Base-by-base conservation (phyloP, 495 filamentous ascomycete species). In the Aspergillus sparsus region DNA sequence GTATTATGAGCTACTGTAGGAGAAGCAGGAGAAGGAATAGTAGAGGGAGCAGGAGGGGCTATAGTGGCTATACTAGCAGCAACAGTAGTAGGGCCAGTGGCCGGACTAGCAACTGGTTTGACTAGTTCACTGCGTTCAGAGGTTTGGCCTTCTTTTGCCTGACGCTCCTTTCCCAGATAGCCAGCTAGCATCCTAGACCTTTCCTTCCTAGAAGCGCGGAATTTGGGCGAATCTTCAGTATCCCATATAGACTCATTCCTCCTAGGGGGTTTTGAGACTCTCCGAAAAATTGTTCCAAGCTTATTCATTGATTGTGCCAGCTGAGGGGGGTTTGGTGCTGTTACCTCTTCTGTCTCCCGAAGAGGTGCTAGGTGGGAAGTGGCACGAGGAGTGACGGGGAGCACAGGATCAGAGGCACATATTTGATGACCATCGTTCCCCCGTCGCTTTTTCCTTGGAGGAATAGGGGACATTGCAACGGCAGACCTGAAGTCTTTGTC, bases 401-500 rank as follows among this genome's bases (percentile, higher is more conserved):
- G 34, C 7, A 69, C 60, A 18, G 71, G 67, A 52, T 77, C 75
- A 8, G 74, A 74, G 11, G 71, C 68, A 49, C 61, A 64, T 15
- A 71, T 61, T 42, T 56, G 66, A 33, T 71, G 69, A 7, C 73
- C 70, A 49, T 69, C 50, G 62, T 76, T 77, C 5, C 74, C 69
- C 11, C 76, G 72, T 4, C 76, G 68, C 52, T 62, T 77, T 41
- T 79, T 79, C 31, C 65, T 71, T n/a, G 74, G 69, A 36, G 66
- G 73, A 55, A 67, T 65, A 10, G 74, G 74, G 6, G 74, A 77
- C 47, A 70, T 69, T 46, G 71, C 71, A 47, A 72, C 61, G 32
- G 76, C 60, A 8, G 69, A 64, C 31, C 68, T 71, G 54, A 79
- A 82, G 32, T 80, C 74, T 13, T 67, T 57, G 53, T 82, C 80